Percentiles rank a stretch among this genome's conserved stretches.
Conservation (phyloP, 2,329 filamentous ascomycete genomes). For the Aspergillus calidoustus region DNA sequence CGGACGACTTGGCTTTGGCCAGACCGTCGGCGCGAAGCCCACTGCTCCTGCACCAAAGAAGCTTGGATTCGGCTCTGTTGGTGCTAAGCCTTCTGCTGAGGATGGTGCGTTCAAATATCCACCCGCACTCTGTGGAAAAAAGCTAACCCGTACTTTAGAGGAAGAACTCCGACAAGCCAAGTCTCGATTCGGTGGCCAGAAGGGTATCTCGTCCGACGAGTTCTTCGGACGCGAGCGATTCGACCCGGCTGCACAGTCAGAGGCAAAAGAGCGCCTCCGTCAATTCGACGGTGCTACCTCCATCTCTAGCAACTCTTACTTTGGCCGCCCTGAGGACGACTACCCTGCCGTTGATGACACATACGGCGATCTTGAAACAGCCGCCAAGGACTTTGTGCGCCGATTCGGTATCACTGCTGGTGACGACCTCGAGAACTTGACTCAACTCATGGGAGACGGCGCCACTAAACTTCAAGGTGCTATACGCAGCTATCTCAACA, state of each 20-base stretch:
- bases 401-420: conserved; percentile 95
- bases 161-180: conserved; percentile 84
- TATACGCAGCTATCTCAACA: conserved; percentile 56
- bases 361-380: conserved; percentile 89
- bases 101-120: conserved; percentile 60
- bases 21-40: conserved; percentile 69
- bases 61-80: conserved; percentile 85
- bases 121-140: background rate
- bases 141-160: conserved; percentile 44
- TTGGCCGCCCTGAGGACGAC: conserved; percentile 88
- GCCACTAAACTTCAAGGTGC: conserved; percentile 79
- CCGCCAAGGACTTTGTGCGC: conserved; percentile 93
- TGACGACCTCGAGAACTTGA: conserved; percentile 92
- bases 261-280: conserved; percentile 85
- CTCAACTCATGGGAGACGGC: conserved; percentile 80
- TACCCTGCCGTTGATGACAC: conserved; percentile 67
- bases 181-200: conserved; percentile 87
- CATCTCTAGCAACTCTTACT: conserved; percentile 97
- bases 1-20: conserved; percentile 82
- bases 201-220: conserved; percentile 96
- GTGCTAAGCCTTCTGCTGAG: conserved; percentile 69
- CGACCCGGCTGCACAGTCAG: conserved; percentile 77
- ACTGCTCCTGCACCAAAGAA: conserved; percentile 72
- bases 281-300: conserved; percentile 90
- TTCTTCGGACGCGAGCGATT: conserved; percentile 93